A percentile compares a stretch with the other conserved stretches of the same genome.
These are phyloP conservation scores for Aspergillus pseudoviridinutans DNA, from an alignment of 2,329 filamentous ascomycete species.

Conservation along the genomic window DNA sequence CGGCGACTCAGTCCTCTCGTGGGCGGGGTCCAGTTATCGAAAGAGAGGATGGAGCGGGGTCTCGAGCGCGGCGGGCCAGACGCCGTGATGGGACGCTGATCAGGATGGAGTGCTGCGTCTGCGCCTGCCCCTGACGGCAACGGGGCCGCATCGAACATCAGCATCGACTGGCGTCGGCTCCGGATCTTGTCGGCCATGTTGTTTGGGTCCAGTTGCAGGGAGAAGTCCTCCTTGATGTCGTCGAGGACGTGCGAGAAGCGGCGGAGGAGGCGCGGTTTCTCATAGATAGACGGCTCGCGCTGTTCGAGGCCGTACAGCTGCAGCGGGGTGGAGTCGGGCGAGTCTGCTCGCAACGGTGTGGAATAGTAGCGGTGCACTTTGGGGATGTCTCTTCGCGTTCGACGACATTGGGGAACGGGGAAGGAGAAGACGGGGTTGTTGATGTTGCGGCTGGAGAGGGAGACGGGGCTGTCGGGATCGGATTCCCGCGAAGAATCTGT, in stretches of 20 bases:
- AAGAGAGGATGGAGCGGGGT: slow-evolving; percentile 25
- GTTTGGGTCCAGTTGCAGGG: slow-evolving; percentile 21
- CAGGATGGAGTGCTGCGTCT: not conserved
- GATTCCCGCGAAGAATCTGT: slow-evolving; percentile 26
- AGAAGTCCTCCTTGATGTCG: slow-evolving; percentile 33
- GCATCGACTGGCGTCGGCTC: slow-evolving; percentile 23
- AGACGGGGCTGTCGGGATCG: slow-evolving; percentile 20
- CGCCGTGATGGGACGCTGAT: slow-evolving; percentile 2
- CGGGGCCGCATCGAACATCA: slow-evolving; percentile 13
- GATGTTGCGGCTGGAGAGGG: slow-evolving; percentile 13
- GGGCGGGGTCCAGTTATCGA: slow-evolving; percentile 17
- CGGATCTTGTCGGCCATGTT: slow-evolving; percentile 22
- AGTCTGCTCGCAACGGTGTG: slow-evolving; percentile 26
- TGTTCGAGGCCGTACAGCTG: slow-evolving; percentile 32
- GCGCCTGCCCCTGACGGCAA: slow-evolving; percentile 4
- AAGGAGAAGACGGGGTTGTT: slow-evolving; percentile 23
- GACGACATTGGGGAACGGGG: slow-evolving; percentile 18
- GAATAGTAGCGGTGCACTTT: slow-evolving; percentile 33
- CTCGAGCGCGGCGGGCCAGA: slow-evolving; percentile 17
- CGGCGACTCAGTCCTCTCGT: slow-evolving; percentile 22
- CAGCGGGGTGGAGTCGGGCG: slow-evolving; percentile 27
- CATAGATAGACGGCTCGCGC: slow-evolving; percentile 29
- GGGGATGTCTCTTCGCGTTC: slow-evolving; percentile 12
- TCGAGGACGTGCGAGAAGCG: slow-evolving; percentile 35
- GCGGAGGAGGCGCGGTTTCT: slow-evolving; percentile 25